A percentile compares a stretch with the other conserved stretches of the same genome.
phyloP scores from a whole-genome alignment of 2,329 filamentous ascomycete genomes.

The Piedraia hortae region DNA sequence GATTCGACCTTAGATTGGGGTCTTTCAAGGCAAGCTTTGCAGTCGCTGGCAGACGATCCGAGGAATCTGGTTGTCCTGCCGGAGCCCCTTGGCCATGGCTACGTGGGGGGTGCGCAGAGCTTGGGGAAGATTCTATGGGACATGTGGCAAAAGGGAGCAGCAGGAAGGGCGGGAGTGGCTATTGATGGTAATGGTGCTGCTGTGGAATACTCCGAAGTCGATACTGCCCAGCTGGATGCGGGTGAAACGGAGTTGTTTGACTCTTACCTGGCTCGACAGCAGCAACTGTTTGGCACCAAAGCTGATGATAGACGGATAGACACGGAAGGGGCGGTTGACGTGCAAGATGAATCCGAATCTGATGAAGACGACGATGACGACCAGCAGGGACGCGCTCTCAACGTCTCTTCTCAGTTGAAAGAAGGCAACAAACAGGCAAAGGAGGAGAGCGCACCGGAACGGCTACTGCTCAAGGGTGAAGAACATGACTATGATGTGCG shows the following conservation, averaged over 20 bases:
- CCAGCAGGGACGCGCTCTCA: conserved; percentile 74
- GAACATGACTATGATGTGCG: conserved; percentile 86
- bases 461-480: conserved; percentile 56
- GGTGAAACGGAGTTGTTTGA: conserved; percentile 64
- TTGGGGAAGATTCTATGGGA: conserved; percentile 55
- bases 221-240: conserved; percentile 41
- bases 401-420: conserved; percentile 59
- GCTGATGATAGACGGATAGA: too few relatives aligned
- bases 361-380: conserved; percentile 75
- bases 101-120: conserved; percentile 12
- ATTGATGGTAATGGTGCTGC: conserved; percentile 26
- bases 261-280: conserved; percentile 70
- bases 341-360: conserved; percentile 61
- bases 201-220: conserved; percentile 11
- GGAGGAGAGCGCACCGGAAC: conserved; percentile 63
- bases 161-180: conserved; percentile 23
- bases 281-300: conserved; percentile 56
- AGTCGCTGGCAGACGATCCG: conserved; percentile 43
- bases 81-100: conserved; percentile 28
- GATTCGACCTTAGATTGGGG: conserved; percentile 85
- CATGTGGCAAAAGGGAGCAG: conserved; percentile 12
- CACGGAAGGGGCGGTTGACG: too few relatives aligned
- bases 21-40: conserved; percentile 59
- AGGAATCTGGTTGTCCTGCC: conserved; percentile 72
- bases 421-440: conserved; percentile 40